Percentiles rank a stretch among this genome's conserved stretches.
phyloP scores from a whole-genome alignment of 164 flowering plant genomes.

The Cinnamomum chago region DNA sequence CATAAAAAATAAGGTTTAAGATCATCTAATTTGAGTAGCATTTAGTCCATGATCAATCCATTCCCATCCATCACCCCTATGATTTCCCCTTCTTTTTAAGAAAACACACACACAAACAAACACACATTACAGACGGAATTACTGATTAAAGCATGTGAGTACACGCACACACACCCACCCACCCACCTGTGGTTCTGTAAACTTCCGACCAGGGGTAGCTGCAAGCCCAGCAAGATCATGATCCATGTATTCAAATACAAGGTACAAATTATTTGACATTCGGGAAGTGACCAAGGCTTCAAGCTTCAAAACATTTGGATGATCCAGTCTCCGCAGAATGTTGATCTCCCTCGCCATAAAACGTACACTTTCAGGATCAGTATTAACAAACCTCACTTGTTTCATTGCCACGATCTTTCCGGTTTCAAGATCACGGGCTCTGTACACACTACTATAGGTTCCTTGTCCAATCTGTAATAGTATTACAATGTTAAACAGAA shows the following conservation, averaged over 20 bases:
- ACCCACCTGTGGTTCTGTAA: constrained; percentile 82
- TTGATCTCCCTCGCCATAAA: constrained; percentile 98
- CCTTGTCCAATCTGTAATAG: constrained; percentile 91
- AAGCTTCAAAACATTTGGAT: constrained; percentile 85
- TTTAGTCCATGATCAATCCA: no score
- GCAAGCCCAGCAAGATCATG: constrained; percentile 94
- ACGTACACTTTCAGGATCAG: constrained; percentile 93
- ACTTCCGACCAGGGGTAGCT: constrained; percentile 67
- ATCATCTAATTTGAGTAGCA: no score
- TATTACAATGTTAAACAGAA: no score
- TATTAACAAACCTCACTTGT: constrained; percentile 89
- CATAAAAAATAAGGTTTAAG: no score
- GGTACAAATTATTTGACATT: constrained; percentile 88
- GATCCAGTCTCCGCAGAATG: constrained; percentile 84
- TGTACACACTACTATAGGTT: constrained; percentile 87
- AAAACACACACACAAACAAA: no score
- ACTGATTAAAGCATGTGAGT: neutral
- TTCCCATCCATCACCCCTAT: no score
- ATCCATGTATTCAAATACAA: constrained; percentile 96
- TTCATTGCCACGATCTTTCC: constrained; percentile 92
- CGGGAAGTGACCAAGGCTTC: constrained; percentile 88
- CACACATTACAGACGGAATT: no score
- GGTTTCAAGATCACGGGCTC: constrained; percentile 85
- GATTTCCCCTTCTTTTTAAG: no score
- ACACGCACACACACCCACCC: neutral